Evolutionary conservation across 139 green algal genomes (phyloP).

Genomic region (Volvox africanus): DNA sequence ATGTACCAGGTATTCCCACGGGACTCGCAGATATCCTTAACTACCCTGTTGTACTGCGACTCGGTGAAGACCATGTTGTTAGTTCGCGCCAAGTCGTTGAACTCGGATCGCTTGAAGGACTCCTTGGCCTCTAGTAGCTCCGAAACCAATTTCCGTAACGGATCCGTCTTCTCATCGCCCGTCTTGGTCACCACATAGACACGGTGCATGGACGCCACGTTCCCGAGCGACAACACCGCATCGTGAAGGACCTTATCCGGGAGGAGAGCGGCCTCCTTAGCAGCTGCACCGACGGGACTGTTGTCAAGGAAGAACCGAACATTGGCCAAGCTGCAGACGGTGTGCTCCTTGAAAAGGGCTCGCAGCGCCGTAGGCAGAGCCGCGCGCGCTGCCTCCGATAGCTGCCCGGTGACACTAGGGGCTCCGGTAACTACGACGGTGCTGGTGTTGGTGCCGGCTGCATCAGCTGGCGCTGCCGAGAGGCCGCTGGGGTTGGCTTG

Average conservation of each 20-base stretch:
- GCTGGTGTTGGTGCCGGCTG: neutral
- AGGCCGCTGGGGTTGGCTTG: neutral
- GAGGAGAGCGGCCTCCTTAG: conserved; percentile 43
- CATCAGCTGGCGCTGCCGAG: neutral
- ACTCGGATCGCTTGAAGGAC: conserved; percentile 50
- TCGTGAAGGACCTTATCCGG: conserved; percentile 50
- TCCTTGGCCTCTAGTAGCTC: conserved; percentile 64
- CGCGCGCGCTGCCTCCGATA: conserved; percentile 29
- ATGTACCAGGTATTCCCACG: conserved; percentile 54
- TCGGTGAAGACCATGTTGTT: conserved; percentile 43
- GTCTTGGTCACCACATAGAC: conserved; percentile 60
- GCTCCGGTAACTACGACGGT: neutral
- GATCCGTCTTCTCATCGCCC: conserved; percentile 46
- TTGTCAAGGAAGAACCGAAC: conserved; percentile 51
- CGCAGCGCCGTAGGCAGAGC: conserved; percentile 35
- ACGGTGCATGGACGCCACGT: conserved; percentile 47
- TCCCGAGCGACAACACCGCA: conserved; percentile 37
- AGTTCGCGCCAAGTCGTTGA: conserved; percentile 48
- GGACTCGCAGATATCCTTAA: conserved; percentile 64
- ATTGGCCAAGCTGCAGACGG: conserved; percentile 54
- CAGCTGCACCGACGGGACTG: neutral
- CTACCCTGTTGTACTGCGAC: conserved; percentile 49
- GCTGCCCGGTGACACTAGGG: neutral
- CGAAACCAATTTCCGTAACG: conserved; percentile 53
- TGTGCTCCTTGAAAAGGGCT: conserved; percentile 54